Base-by-base conservation (phyloP, 768 basidiomycete species). In the Suillus weaverae region DNA sequence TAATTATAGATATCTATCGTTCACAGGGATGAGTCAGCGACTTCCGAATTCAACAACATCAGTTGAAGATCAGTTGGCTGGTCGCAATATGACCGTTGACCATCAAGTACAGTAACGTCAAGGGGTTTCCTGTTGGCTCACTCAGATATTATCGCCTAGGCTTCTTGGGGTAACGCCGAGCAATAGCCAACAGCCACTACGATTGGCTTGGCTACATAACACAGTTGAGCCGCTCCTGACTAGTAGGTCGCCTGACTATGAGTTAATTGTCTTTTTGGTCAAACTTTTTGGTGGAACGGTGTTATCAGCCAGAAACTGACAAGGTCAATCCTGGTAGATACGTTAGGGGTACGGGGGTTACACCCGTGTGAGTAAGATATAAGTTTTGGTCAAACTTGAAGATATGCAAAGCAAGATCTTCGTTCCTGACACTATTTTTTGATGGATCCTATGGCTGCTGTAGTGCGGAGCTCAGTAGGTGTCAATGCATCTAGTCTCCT, bases 391-490 rank as follows among this genome's bases (percentile, higher is more conserved):
- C n/a, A 13, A 46, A 22, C 46, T 46, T 16, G 22, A 8, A 5
- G n/a, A 11, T 5, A 51, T 16, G 14, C 50, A 14, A 18, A 1
- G 18, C 2, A 33, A 54, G 32, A 3, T 13, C 11, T 13, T 54
- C 20, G 33, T 54, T 54, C 53, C 53, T n/a, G 53, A 2, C 32
- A 54, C 53, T 54, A 54, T 35, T 35, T 54, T 54, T 54, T 53
- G 51, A 53, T 53, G 51, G 5, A 32, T 20, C 4, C 30, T 13
- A n/a, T 35, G 20, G 20, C 20, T 53, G 30, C 30, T 35, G 11
- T 10, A 33, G 30, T 32, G 51, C 32, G 30, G 11, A 35, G 32
- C 32, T 54, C 20, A 4, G 41, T 18, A 18, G 11, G 22, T 48
- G 22, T 26, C 48, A 14, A 26, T 26, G 9, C 5, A 18, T 53